Percentiles rank a stretch among this genome's conserved stretches.
Conservation (phyloP, 306 rosid species). For the Amphicarpaea edgeworthii region DNA sequence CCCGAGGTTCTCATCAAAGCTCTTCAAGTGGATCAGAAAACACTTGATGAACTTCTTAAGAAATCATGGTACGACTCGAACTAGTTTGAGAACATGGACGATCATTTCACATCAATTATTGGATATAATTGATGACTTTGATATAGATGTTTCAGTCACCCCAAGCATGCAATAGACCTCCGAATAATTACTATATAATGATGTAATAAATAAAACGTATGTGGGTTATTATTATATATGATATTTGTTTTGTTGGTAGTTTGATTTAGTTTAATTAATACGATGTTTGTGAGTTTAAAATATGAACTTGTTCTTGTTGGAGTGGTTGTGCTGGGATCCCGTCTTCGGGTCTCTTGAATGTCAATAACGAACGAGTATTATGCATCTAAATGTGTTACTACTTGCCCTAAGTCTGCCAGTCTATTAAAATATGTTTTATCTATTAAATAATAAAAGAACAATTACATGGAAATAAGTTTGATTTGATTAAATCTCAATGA, state of each 20-base stretch:
- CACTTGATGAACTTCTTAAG: constrained; percentile 30
- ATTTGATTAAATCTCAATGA: no score
- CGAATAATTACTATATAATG: not conserved
- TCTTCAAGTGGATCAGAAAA: constrained; percentile 40
- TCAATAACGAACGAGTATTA: not conserved
- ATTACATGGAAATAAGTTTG: no score
- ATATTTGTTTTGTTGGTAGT: not conserved
- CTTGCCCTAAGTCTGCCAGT: no score
- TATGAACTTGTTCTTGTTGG: not conserved
- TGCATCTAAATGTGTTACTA: no score
- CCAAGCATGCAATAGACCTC: not conserved
- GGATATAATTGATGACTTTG: not conserved
- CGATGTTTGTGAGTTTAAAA: not conserved
- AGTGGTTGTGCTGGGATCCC: not conserved
- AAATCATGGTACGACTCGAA: not conserved
- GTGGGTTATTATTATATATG: not conserved
- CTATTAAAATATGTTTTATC: no score
- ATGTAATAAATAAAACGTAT: not conserved
- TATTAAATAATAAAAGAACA: no score
- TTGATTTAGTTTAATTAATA: not conserved
- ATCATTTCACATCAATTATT: not conserved
- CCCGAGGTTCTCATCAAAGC: constrained; percentile 42
- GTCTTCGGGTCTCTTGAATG: not conserved
- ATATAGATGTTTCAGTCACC: not conserved
- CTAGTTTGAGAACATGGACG: not conserved